Evolutionary conservation across 2,329 filamentous ascomycete genomes (phyloP).

Genomic region (Lasiodiplodia hormozganensis): DNA sequence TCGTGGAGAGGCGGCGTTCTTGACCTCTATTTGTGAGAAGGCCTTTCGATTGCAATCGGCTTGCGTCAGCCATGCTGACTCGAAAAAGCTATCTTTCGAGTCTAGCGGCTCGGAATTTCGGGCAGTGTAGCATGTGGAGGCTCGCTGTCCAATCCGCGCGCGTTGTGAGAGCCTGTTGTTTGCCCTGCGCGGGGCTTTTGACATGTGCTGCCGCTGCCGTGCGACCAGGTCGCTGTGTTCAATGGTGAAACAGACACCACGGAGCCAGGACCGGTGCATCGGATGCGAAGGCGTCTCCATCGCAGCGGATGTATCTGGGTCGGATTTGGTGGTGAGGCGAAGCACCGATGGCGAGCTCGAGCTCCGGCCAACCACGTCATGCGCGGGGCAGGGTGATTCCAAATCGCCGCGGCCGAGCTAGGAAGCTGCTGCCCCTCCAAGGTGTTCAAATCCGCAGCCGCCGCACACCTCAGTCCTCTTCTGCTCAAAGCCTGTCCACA

Average conservation of each 20-base stretch:
- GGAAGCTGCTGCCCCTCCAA: slow-evolving; percentile 28
- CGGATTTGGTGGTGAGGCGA: slow-evolving; percentile 16
- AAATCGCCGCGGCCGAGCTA: slow-evolving; percentile 18
- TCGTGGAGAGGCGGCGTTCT: neutral
- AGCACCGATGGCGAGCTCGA: slow-evolving; percentile 21
- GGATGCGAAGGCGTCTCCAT: neutral
- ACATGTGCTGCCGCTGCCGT: neutral
- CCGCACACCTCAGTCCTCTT: neutral
- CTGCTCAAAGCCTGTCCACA: neutral
- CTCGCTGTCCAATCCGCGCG: neutral
- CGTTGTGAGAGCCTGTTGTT: slow-evolving; percentile 14
- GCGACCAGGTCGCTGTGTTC: neutral
- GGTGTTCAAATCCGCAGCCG: slow-evolving; percentile 24
- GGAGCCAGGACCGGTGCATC: slow-evolving; percentile 4
- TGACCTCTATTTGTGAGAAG: neutral
- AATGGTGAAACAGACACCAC: neutral
- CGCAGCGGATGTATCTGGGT: neutral
- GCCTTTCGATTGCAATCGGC: neutral
- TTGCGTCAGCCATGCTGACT: slow-evolving; percentile 1
- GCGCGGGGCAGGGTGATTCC: slow-evolving; percentile 27
- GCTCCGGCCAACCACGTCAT: slow-evolving; percentile 24
- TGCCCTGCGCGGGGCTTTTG: neutral
- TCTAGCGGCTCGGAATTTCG: slow-evolving; percentile 5
- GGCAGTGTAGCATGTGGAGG: slow-evolving; percentile 6
- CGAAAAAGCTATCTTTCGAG: slow-evolving; percentile 4